Evolutionary conservation across 2,329 filamentous ascomycete genomes (phyloP), one percentile per base, ranked within the genome.

Genomic region (Diaporthe citri): DNA sequence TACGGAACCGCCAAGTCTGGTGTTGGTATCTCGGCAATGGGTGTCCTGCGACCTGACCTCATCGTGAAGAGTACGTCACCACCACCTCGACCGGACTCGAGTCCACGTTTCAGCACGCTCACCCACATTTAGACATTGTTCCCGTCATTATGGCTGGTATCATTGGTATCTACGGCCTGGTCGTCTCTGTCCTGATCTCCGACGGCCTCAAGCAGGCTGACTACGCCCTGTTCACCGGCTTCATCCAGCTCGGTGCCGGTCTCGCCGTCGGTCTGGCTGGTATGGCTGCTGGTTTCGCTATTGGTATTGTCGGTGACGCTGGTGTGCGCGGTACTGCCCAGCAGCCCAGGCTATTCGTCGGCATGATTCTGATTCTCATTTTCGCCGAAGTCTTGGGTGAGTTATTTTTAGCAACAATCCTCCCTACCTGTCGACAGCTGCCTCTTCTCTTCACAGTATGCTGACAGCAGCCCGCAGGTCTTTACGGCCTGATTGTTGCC

Each of bases 121-220:
- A 52, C 71, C 57, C 25, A 48, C 60, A 77, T 66, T 13, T 80
- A 98, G 96, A 98, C 91, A 98, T 98, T 86, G 96, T 98, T 79
- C 97, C 97, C 85, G 97, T 98, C 87, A 98, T 99, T 93, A 99
- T 99, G 97, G 97, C 97, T 90, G 97, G 97, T 98, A 99, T 99
- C 87, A 98, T 99, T 88, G 97, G 95, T 94, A 98, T 99, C 86
- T 99, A 97, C 88, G 94, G 94, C 82, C 91, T 97, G 79, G 94
- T 97, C 87, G 94, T 96, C 77, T 96, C 94, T 25, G 94, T 97
- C 84, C 87, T 97, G 82, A 95, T 97, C 83, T 95, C 94, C 82
- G 94, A 95, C 84, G 92, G 91, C 81, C 88, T 97, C 78, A 89
- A 88, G 80, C 94, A 96, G 86, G 84, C 91, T 78, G 86, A 93